Conservation (phyloP, 345 rosid genomes). For the Laguncularia racemosa region DNA sequence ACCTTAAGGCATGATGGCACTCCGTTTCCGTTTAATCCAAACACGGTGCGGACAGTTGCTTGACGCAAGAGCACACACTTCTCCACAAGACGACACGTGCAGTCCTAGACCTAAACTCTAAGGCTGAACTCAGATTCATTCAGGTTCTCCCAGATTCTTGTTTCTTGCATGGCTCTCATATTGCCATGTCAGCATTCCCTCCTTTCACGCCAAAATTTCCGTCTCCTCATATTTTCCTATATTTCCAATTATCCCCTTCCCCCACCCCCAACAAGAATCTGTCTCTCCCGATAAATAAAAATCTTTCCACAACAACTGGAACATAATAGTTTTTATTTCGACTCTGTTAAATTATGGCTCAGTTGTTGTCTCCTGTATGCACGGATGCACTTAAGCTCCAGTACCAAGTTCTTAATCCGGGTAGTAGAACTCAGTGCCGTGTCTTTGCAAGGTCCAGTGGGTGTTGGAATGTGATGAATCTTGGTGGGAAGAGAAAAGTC, state of each 20-base stretch:
- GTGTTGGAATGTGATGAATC: conserved; percentile 22
- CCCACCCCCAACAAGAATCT: conserved; percentile 8
- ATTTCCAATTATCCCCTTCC: conserved; percentile 2
- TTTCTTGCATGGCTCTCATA: conserved; percentile 30
- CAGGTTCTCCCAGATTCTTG: conserved; percentile 19
- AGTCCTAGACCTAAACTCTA: not conserved
- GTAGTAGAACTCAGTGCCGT: conserved; percentile 31
- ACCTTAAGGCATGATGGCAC: no score
- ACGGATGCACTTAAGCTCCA: conserved; percentile 56
- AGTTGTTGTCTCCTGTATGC: conserved; percentile 64
- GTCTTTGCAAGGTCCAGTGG: conserved; percentile 17
- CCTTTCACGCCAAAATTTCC: conserved; percentile 37
- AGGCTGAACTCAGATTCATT: conserved; percentile 2
- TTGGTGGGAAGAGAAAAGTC: conserved; percentile 25
- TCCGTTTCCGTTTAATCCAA: no score
- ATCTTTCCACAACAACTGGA: not conserved
- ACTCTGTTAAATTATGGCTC: conserved; percentile 49
- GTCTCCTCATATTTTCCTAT: conserved; percentile 23
- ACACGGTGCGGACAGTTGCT: no score
- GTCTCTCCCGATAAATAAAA: not conserved
- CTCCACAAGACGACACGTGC: conserved; percentile 47
- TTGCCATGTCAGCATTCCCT: conserved; percentile 52
- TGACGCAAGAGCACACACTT: no score
- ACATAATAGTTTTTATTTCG: not conserved
- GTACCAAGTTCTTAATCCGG: conserved; percentile 27